A percentile compares a stretch with the other conserved stretches of the same genome.
Evolutionary conservation across 495 filamentous ascomycete species (phyloP).

Genomic region (Entonaema liquescens): DNA sequence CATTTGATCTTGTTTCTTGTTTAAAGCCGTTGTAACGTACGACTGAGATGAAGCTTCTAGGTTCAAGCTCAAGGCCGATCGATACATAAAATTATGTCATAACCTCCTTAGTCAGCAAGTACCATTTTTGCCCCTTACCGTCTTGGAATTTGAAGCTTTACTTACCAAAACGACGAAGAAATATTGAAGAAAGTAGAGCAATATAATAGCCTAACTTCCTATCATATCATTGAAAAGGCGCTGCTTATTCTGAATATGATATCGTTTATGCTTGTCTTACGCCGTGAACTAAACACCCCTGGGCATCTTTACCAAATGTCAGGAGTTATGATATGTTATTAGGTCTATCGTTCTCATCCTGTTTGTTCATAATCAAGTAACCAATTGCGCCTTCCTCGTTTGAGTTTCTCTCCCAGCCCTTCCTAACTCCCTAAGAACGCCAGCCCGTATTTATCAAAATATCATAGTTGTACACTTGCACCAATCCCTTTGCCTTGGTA

Average conservation of each 20-base stretch:
- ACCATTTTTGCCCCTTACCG: not conserved
- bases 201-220: not conserved
- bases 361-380: conserved; percentile 2
- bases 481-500: conserved; percentile 78
- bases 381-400: conserved; percentile 14
- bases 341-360: conserved; percentile 3
- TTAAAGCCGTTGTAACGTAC: too few relatives aligned
- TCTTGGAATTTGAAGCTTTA: not conserved
- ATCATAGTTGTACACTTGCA: conserved; percentile 71
- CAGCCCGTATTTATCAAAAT: conserved; percentile 9
- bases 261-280: not conserved
- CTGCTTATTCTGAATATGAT: not conserved
- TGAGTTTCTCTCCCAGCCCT: not conserved
- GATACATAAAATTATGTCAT: conserved; percentile 31
- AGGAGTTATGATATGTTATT: not conserved
- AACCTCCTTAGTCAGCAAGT: conserved; percentile 23
- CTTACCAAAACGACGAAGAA: too few relatives aligned
- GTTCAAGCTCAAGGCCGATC: not conserved
- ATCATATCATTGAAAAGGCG: not conserved
- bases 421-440: conserved; percentile 24
- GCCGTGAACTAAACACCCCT: too few relatives aligned
- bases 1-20: not conserved
- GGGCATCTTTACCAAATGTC: too few relatives aligned
- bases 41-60: not conserved
- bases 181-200: not conserved